Evolutionary conservation across 1,139 yeast species (phyloP), one percentile per base, ranked within the genome.

Genomic region (Yamadazyma triangularis): DNA sequence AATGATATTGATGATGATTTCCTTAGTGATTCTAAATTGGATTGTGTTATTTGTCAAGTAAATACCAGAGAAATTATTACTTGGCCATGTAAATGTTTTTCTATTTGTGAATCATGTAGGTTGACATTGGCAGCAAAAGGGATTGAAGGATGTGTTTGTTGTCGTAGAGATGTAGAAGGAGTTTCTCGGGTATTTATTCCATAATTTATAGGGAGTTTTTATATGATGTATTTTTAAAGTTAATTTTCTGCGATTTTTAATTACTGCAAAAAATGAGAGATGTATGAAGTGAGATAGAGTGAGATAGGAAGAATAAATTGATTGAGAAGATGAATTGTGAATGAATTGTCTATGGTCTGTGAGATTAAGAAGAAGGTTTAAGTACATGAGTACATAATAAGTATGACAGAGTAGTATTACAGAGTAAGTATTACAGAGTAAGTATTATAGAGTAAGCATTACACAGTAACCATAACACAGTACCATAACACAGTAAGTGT

Each of bases 11-110:
- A 14, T 16, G 39, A 32, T 3, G 33, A 27, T 1, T 39, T 34
- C 13, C 19, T 29, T 9, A n/a, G n/a, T n/a, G 31, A 31, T 14
- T 25, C 36, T 9, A 33, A 57, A 14, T 48, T 68, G 26, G 73
- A 60, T 9, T 88, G 97, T 57, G 95, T 86, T 3, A 81, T 88
- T 2, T 88, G 97, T 53, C 93, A 84, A 44, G 68, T 70, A 8
- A 76, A 81, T 35, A 72, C 78, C 8, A 69, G 96, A 42, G 86
- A 82, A 39, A 74, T 88, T 25, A 79, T 88, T 11, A 64, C 91
- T 3, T 88, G 96, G 96, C 97, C 97, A 1, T 88, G 97, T 52
- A 74, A 79, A 44, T 88, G 97, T 53, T 75, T 88, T 41, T 88
- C 95, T 0, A 67, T 88, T 7, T 88, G 97, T 54, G 95, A 87